Evolutionary conservation across 78 protist species (phyloP), one percentile per base, ranked within the genome.

Genomic region (Polysphondylium violaceum): DNA sequence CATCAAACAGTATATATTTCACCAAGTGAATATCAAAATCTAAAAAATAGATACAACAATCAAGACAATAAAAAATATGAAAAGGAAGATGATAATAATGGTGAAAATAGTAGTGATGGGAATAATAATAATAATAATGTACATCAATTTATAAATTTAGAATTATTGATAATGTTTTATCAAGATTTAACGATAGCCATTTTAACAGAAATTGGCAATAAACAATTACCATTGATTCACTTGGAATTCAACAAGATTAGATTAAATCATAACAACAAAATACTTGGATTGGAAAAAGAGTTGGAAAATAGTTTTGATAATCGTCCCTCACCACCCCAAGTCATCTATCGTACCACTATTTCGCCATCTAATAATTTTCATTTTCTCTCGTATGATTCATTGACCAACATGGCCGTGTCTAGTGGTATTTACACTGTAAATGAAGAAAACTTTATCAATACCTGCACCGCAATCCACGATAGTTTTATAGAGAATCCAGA

Each of bases 201-300:
- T 29, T 14, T 79, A 0, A 36, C 77, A 27, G 61, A 79, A n/a
- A 19, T 56, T 5, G 33, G 21, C 27, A 27, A 69, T 27, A 74
- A 44, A 55, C 51, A 50, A 43, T 51, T 36, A 38, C 17, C 25
- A 43, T 58, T 36, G 27, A 79, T 64, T 33, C 77, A 71, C 50
- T 71, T 71, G 47, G 77, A 71, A 31, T 71, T 79, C 12, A 79
- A 79, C 27, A 79, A 79, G 76, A 67, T 79, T 27, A n/a, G 50
- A 27, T 55, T 74, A 16, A 74, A 51, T 74, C 51, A 56, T 74
- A 53, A 74, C 14, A 51, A 35, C 4, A 58, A 59, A 25, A 74
- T 55, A n/a, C 16, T 29, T 55, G 50, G 56, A 55, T 38, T 55
- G 36, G 23, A 58, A 74, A 55, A 74, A n/a, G 64, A 74, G 3